Evolutionary conservation across 139 green algal species (phyloP).

Genomic region (Chlamydomonas sphaeroides): DNA sequence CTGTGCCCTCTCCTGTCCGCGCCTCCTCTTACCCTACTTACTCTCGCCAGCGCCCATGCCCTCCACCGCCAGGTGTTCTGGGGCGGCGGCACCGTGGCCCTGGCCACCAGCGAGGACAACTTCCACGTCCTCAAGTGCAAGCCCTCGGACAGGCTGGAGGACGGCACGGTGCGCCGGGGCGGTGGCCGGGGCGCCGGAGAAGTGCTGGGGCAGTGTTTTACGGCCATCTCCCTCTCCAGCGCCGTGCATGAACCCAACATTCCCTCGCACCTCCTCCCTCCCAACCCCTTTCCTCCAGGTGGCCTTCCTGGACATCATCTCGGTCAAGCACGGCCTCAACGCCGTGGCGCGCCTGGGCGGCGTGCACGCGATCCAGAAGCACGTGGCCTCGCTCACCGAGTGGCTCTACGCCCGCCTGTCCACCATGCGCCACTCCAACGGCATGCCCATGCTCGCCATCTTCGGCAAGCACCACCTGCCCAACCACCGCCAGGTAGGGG

Average conservation of each 20-base stretch:
- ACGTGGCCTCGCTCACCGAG: slow-evolving; percentile 49
- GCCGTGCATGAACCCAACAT: no score
- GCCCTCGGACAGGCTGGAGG: slow-evolving; percentile 70
- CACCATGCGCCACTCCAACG: slow-evolving; percentile 73
- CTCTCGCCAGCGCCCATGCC: background rate
- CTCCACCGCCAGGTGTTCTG: slow-evolving; percentile 62
- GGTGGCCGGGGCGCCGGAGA: background rate
- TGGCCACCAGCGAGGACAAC: slow-evolving; percentile 72
- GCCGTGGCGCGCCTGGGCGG: slow-evolving; percentile 69
- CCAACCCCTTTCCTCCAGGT: slow-evolving; percentile 1
- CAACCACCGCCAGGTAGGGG: slow-evolving; percentile 39
- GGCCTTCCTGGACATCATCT: slow-evolving; percentile 79
- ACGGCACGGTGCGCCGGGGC: slow-evolving; percentile 67
- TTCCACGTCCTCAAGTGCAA: slow-evolving; percentile 80
- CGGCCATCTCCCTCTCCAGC: no score
- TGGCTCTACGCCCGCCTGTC: slow-evolving; percentile 57
- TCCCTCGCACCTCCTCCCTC: no score
- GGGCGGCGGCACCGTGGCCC: slow-evolving; percentile 75
- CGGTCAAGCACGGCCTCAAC: slow-evolving; percentile 72
- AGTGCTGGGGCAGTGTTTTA: no score
- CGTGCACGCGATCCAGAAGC: slow-evolving; percentile 45
- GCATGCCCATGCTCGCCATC: slow-evolving; percentile 68
- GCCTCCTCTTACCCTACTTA: no score
- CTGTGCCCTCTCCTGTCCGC: no score
- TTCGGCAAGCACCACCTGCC: slow-evolving; percentile 71